Evolutionary conservation across 805 yeast genomes (phyloP).

Genomic region (Hanseniaspora taiwanica): DNA sequence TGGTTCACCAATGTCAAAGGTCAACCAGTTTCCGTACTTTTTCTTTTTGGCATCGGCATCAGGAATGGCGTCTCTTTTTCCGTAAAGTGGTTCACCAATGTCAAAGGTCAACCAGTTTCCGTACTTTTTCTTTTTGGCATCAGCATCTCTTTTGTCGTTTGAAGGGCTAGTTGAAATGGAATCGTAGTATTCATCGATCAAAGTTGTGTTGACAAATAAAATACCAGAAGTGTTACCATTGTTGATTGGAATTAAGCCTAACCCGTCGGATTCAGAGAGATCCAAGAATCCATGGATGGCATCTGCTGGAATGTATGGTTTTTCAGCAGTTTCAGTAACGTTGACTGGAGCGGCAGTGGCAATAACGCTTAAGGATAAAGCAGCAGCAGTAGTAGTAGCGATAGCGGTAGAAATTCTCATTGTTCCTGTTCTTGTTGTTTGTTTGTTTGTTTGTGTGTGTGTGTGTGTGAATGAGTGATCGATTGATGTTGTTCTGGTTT

Average conservation of each 20-base stretch:
- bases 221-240: conserved; percentile 19
- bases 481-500: not conserved
- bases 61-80: no score
- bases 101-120: conserved; percentile 19
- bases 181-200: conserved; percentile 15
- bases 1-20: conserved; percentile 15
- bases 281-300: conserved; percentile 21
- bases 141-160: conserved; percentile 12
- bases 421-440: not conserved
- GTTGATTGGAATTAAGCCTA: conserved; percentile 18
- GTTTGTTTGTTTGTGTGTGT: not conserved
- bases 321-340: no score
- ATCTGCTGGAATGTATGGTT: no score
- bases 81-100: conserved; percentile 18
- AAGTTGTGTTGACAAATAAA: conserved; percentile 21
- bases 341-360: conserved; percentile 5
- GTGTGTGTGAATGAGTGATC: not conserved
- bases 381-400: conserved; percentile 2
- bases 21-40: conserved; percentile 23
- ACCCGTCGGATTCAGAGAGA: conserved; percentile 15
- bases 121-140: conserved; percentile 16
- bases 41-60: conserved; percentile 15
- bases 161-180: conserved; percentile 7
- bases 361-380: not conserved
- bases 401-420: conserved; percentile 7